Conservation (phyloP, 2,329 filamentous ascomycete species). For the Calonectria pseudoreteaudii region DNA sequence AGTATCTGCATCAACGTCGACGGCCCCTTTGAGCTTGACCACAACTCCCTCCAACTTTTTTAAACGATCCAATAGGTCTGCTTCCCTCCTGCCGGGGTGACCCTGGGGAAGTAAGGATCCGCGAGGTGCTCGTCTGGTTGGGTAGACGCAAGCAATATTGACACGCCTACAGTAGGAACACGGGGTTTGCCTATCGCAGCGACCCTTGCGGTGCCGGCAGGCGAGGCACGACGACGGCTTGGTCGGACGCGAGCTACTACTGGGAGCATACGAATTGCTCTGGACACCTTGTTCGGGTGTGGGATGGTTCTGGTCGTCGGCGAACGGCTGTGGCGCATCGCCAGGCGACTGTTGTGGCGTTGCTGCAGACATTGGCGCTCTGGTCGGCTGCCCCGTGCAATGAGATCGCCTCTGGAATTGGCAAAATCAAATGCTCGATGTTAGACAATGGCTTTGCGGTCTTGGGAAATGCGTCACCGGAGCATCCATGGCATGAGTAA, state of each 20-base stretch:
- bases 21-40: background rate
- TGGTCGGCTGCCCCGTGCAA: background rate
- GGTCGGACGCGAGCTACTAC: background rate
- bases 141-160: slow-evolving; percentile 1
- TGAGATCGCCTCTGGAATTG: background rate
- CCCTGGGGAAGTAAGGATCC: background rate
- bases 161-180: background rate
- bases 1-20: background rate
- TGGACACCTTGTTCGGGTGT: background rate
- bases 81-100: background rate
- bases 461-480: background rate
- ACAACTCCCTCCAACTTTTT: background rate
- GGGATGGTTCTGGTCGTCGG: too few relatives aligned
- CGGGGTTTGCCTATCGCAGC: background rate
- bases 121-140: background rate
- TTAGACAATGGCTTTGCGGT: background rate
- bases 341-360: background rate
- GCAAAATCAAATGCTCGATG: background rate
- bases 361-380: background rate
- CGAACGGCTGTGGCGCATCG: background rate
- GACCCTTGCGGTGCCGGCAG: background rate
- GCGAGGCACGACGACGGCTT: background rate
- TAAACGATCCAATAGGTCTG: background rate
- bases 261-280: background rate
- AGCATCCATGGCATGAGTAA: background rate